These are phyloP conservation scores for Cocos nucifera DNA, from an alignment of 176 grass and related monocot species.

Conservation along the genomic window DNA sequence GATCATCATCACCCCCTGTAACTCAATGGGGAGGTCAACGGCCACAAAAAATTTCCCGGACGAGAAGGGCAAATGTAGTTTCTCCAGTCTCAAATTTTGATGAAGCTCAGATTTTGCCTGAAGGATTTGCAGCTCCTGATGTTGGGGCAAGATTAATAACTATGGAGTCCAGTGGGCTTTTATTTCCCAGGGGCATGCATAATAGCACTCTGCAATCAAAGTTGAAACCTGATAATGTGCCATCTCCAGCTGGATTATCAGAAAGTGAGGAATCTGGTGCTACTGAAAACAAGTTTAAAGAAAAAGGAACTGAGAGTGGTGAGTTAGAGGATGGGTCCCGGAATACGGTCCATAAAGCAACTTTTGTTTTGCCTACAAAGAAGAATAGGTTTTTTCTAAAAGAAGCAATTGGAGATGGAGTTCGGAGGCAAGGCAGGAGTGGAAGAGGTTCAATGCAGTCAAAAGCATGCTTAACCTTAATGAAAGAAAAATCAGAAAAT, in stretches of 20 bases:
- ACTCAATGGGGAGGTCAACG: conserved; percentile 65
- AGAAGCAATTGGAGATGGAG: conserved; percentile 67
- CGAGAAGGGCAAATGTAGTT: conserved; percentile 72
- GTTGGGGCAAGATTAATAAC: conserved; percentile 29
- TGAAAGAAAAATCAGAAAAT: conserved; percentile 52
- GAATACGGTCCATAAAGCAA: conserved; percentile 24
- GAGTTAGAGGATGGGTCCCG: conserved; percentile 34
- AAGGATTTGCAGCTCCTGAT: conserved; percentile 49
- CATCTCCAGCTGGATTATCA: conserved; percentile 54
- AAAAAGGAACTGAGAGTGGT: conserved; percentile 47
- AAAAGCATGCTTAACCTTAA: conserved; percentile 42
- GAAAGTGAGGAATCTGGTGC: conserved; percentile 57
- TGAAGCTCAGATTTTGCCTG: conserved; percentile 38
- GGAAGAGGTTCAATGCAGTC: conserved; percentile 43
- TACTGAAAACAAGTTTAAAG: conserved; percentile 46
- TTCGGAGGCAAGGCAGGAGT: conserved; percentile 51
- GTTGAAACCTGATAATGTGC: conserved; percentile 29
- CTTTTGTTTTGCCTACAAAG: conserved; percentile 34
- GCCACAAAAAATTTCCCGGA: conserved; percentile 70
- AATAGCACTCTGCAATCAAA: conserved; percentile 23
- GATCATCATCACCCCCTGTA: conserved; percentile 53
- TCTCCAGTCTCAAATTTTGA: conserved; percentile 88
- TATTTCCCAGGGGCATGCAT: conserved; percentile 21
- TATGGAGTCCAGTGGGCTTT: conserved; percentile 12
- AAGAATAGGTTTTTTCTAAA: conserved; percentile 61